phyloP scores from a whole-genome alignment of 192 early-diverging fungal species.

The Backusella morwellensis region DNA sequence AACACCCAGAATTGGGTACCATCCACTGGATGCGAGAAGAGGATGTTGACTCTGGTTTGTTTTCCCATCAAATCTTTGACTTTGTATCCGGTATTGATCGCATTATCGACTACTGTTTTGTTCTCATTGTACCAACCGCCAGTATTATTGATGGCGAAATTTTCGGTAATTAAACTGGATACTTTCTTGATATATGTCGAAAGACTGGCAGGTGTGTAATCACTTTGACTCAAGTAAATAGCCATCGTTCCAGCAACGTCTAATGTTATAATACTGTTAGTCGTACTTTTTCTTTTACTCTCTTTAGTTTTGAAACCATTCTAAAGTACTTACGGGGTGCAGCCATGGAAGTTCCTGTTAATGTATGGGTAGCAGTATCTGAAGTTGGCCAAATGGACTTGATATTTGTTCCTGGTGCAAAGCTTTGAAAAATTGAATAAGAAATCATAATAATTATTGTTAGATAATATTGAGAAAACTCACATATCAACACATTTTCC shows the following conservation, averaged over 20 bases:
- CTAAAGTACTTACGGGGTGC: slow-evolving; percentile 57
- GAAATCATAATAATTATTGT: neutral
- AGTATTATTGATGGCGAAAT: slow-evolving; percentile 29
- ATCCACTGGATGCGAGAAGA: slow-evolving; percentile 24
- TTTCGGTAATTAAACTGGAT: slow-evolving; percentile 20
- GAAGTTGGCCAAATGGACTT: slow-evolving; percentile 60
- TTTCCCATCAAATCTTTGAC: neutral
- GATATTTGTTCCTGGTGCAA: slow-evolving; percentile 51
- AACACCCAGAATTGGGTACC: slow-evolving; percentile 18
- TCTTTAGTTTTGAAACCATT: neutral
- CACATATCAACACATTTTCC: slow-evolving; percentile 56
- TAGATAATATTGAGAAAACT: neutral
- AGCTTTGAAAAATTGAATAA: slow-evolving; percentile 11
- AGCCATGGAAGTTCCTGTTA: slow-evolving; percentile 84
- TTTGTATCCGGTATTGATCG: slow-evolving; percentile 15
- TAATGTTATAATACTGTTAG: neutral
- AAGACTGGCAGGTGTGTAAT: slow-evolving; percentile 31
- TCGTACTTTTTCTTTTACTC: neutral
- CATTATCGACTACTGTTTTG: slow-evolving; percentile 34
- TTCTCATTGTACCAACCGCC: slow-evolving; percentile 13
- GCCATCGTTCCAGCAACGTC: slow-evolving; percentile 55
- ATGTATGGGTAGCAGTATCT: slow-evolving; percentile 47
- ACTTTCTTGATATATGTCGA: slow-evolving; percentile 22
- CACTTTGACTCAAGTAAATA: slow-evolving; percentile 34
- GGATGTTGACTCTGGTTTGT: slow-evolving; percentile 20